Conservation (phyloP, 2,329 filamentous ascomycete species). For the Bretziella fagacearum region DNA sequence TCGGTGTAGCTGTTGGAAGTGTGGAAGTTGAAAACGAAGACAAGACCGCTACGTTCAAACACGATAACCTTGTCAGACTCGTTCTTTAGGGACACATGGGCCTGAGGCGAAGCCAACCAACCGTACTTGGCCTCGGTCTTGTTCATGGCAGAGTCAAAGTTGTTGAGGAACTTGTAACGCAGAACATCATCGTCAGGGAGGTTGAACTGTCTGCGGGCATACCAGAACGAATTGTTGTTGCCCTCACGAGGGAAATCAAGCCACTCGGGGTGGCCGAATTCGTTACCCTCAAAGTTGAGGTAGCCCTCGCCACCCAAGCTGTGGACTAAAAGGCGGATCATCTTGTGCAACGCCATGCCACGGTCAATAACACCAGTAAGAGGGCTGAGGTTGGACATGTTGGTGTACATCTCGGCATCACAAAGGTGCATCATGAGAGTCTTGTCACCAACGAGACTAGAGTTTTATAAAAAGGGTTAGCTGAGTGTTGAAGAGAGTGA, state of each 20-base stretch:
- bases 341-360: constrained; percentile 86
- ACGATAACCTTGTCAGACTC: constrained; percentile 88
- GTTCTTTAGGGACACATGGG: constrained; percentile 86
- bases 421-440: constrained; percentile 96
- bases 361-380: constrained; percentile 78
- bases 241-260: constrained; percentile 92
- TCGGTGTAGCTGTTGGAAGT: constrained; percentile 70
- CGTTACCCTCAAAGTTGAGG: constrained; percentile 96
- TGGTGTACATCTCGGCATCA: constrained; percentile 91
- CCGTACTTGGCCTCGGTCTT: constrained; percentile 71
- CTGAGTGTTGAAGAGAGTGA: background rate
- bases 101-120: constrained; percentile 74
- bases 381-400: constrained; percentile 81
- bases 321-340: constrained; percentile 91
- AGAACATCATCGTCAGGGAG: constrained; percentile 71
- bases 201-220: constrained; percentile 84
- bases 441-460: constrained; percentile 86
- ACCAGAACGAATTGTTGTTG: constrained; percentile 87
- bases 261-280: constrained; percentile 98
- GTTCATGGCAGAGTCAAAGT: constrained; percentile 90
- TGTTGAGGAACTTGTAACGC: constrained; percentile 80
- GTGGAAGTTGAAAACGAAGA: constrained; percentile 97
- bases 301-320: constrained; percentile 87
- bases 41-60: constrained; percentile 75
- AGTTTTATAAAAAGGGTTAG: background rate